Evolutionary conservation across 164 flowering plant species (phyloP), one percentile per base, ranked within the genome.

Genomic region (Umbellularia californica): DNA sequence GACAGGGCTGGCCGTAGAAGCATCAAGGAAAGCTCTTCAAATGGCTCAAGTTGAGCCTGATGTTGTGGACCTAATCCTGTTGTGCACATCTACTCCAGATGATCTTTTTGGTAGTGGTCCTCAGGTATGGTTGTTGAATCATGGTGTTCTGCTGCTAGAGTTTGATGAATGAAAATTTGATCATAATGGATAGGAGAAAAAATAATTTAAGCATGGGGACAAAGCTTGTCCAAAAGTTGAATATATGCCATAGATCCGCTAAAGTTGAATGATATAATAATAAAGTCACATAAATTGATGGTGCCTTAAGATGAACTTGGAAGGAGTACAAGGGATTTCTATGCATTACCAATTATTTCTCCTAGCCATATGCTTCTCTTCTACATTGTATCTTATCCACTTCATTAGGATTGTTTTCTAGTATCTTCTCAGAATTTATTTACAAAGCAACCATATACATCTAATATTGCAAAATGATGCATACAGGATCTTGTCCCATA

Each of bases 51-150:
- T 95, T 70, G 88, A 87, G 58, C 88, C 97, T 72, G 82, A 89
- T 80, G 97, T 91, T 76, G 87, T 95, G 69, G 98, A 95, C 87
- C 83, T 95, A 20, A 76, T 95, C 67, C 80, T 95, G 75, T 68
- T 95, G 88, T 93, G 98, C 79, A 90, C 97, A 22, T 95, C 99
- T 66, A 92, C 99, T 65, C 95, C 99, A 19, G 98, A 95, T 70
- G 99, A 95, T 81, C 89, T 92, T 80, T 95, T 95, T 81, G 99
- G 99, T 25, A 83, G 88, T 86, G 98, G 94, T 71, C 91, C 98
- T 77, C 99, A 92, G 97, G 99, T 94, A 85, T 63, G 24, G 52
- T 65, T 67, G 15, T 70, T 70, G 22, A 69, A 66, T 65, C 30
- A 27, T 22, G n/a, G 60, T 55, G 60, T 55, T 55, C 6, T 20